Evolutionary conservation across 495 filamentous ascomycete species (phyloP).

Genomic region (Talaromyces stipitatus): DNA sequence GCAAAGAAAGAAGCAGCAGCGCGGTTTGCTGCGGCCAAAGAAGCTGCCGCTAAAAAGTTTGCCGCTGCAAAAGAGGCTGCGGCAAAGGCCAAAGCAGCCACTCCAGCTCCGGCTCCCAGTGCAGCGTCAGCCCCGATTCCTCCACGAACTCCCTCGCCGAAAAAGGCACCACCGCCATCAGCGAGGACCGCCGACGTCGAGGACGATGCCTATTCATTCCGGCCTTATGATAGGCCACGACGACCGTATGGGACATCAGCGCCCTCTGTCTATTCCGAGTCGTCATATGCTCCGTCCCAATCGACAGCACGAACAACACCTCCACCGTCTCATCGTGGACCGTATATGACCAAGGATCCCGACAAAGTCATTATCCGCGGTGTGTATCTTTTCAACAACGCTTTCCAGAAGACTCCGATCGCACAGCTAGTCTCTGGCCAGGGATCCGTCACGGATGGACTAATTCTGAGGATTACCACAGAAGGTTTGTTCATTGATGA

Average conservation of each 20-base stretch:
- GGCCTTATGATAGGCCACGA: slow-evolving; percentile 73
- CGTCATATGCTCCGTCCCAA: slow-evolving; percentile 73
- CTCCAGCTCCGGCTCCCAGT: slow-evolving; percentile 12
- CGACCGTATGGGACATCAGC: slow-evolving; percentile 39
- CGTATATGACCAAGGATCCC: slow-evolving; percentile 81
- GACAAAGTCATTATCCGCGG: slow-evolving; percentile 91
- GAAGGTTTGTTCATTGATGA: slow-evolving; percentile 97
- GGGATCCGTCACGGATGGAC: slow-evolving; percentile 72
- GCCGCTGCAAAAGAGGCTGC: slow-evolving; percentile 33
- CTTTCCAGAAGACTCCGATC: slow-evolving; percentile 70
- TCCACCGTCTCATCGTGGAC: slow-evolving; percentile 64
- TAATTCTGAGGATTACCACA: slow-evolving; percentile 75
- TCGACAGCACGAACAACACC: slow-evolving; percentile 82
- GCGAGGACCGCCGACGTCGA: slow-evolving; percentile 61
- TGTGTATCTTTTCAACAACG: slow-evolving; percentile 83
- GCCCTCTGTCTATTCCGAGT: slow-evolving; percentile 70
- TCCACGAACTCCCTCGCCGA: slow-evolving; percentile 41
- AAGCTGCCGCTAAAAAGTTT: slow-evolving; percentile 35
- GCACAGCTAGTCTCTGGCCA: slow-evolving; percentile 72
- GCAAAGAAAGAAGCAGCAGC: slow-evolving; percentile 27
- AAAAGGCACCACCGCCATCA: slow-evolving; percentile 50
- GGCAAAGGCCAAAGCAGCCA: slow-evolving; percentile 11
- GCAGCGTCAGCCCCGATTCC: slow-evolving; percentile 18
- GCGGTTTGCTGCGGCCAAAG: slow-evolving; percentile 12
- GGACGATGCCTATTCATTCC: slow-evolving; percentile 65